These are phyloP conservation scores for Agaricus blazei DNA, from an alignment of 768 basidiomycete species.

Conservation along the genomic window DNA sequence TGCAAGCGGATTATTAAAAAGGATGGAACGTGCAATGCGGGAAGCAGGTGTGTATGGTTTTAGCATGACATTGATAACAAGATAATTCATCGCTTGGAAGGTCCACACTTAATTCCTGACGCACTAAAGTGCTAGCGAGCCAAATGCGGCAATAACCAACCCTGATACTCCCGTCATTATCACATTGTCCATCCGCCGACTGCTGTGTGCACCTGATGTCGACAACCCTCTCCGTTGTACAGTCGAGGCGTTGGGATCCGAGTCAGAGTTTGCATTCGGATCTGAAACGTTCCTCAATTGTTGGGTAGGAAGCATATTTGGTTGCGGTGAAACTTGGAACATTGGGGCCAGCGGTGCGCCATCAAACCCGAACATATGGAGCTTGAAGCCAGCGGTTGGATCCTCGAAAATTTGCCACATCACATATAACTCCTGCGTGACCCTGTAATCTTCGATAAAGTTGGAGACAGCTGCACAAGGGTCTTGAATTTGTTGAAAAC, in stretches of 20 bases:
- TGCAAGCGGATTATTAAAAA: neutral
- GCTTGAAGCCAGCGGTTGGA: constrained; percentile 49
- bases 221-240: constrained; percentile 20
- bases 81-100: constrained; percentile 6
- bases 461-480: constrained; percentile 87
- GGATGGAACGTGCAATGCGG: constrained; percentile 3
- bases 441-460: constrained; percentile 80
- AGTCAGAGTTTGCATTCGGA: constrained; percentile 3
- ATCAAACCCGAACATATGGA: constrained; percentile 77
- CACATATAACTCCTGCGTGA: constrained; percentile 53
- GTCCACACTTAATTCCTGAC: neutral
- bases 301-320: constrained; percentile 83
- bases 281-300: constrained; percentile 52
- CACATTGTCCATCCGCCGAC: constrained; percentile 18
- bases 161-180: constrained; percentile 22
- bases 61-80: constrained; percentile 4
- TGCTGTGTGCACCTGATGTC: constrained; percentile 18
- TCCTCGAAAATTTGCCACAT: constrained; percentile 76
- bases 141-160: constrained; percentile 22
- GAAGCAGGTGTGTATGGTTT: constrained; percentile 4
- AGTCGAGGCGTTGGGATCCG: constrained; percentile 11
- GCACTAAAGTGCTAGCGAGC: constrained; percentile 27
- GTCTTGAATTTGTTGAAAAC: constrained; percentile 92
- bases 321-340: constrained; percentile 61
- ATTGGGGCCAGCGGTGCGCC: constrained; percentile 71